Conservation (phyloP, 495 filamentous ascomycete genomes). For the Xylaria sp. region DNA sequence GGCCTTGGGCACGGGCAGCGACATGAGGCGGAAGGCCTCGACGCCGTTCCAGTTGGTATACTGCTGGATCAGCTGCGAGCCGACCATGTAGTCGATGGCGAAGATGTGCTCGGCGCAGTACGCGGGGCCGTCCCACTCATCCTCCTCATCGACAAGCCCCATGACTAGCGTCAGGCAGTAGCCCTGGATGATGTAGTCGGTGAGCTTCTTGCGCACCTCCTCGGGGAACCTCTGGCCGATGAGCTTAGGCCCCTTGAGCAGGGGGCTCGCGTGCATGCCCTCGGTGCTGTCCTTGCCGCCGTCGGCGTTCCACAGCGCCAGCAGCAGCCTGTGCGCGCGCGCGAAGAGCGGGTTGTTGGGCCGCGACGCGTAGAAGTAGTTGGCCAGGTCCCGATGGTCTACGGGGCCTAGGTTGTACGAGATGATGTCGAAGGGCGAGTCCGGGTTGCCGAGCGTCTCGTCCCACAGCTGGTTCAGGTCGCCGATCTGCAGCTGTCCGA, state of each 20-base stretch:
- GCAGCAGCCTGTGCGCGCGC: slow-evolving; percentile 57
- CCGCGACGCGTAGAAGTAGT: slow-evolving; percentile 56
- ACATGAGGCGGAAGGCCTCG: slow-evolving; percentile 58
- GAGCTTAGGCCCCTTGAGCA: slow-evolving; percentile 53
- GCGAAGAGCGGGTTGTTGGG: slow-evolving; percentile 54
- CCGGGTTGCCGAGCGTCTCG: slow-evolving; percentile 52
- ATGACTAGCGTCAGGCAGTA: slow-evolving; percentile 58
- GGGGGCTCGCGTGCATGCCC: slow-evolving; percentile 56
- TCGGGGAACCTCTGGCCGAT: slow-evolving; percentile 43
- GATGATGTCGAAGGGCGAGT: slow-evolving; percentile 55
- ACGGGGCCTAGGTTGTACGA: slow-evolving; percentile 50
- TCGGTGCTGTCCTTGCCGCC: slow-evolving; percentile 57
- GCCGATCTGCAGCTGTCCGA: slow-evolving; percentile 61
- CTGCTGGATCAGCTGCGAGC: slow-evolving; percentile 59
- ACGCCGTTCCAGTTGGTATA: slow-evolving; percentile 57
- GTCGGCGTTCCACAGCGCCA: slow-evolving; percentile 57
- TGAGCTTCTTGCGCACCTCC: slow-evolving; percentile 49
- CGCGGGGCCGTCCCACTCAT: slow-evolving; percentile 59
- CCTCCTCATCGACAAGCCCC: slow-evolving; percentile 58
- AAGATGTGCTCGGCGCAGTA: slow-evolving; percentile 57
- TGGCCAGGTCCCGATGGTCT: slow-evolving; percentile 47
- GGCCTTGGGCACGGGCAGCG: slow-evolving; percentile 50
- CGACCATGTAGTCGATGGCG: slow-evolving; percentile 57
- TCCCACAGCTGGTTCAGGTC: slow-evolving; percentile 61
- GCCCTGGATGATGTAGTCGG: slow-evolving; percentile 62